Evolutionary conservation across 306 rosid genomes (phyloP).

Genomic region (Vicia sativa): DNA sequence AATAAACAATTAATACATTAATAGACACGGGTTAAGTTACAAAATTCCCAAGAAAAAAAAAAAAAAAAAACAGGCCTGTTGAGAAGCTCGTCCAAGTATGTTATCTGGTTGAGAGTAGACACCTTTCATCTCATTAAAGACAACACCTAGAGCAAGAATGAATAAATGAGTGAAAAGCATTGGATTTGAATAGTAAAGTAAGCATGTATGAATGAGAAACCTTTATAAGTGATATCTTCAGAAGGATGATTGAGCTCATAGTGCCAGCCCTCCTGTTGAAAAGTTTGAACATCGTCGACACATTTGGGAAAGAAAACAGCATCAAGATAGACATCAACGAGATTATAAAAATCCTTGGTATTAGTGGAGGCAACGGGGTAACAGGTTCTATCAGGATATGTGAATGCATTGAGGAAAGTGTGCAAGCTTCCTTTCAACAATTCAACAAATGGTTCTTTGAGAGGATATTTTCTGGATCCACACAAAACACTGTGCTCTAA

Average conservation of each 20-base stretch:
- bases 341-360: slow-evolving; percentile 90
- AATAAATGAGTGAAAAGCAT: slow-evolving; percentile 1
- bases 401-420: slow-evolving; percentile 93
- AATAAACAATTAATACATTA: slow-evolving; percentile 36
- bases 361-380: slow-evolving; percentile 98
- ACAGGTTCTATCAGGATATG: slow-evolving; percentile 98
- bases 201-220: slow-evolving; percentile 34
- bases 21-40: slow-evolving; percentile 14
- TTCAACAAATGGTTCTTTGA: slow-evolving; percentile 95
- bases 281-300: slow-evolving; percentile 77
- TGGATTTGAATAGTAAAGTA: too few relatives aligned
- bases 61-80: slow-evolving; percentile 67
- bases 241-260: slow-evolving; percentile 93
- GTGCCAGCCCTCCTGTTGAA: slow-evolving; percentile 99
- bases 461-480: slow-evolving; percentile 93
- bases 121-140: slow-evolving; percentile 98
- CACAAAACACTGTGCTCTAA: slow-evolving; percentile 95
- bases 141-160: slow-evolving; percentile 70
- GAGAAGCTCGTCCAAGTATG: slow-evolving; percentile 80
- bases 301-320: slow-evolving; percentile 98
- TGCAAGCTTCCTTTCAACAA: slow-evolving; percentile 87
- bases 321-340: slow-evolving; percentile 94
- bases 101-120: slow-evolving; percentile 98
- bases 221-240: slow-evolving; percentile 87
- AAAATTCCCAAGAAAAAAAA: background rate